These are phyloP conservation scores for Sechiopsis laciniata DNA, from an alignment of 306 rosid species.

Conservation along the genomic window DNA sequence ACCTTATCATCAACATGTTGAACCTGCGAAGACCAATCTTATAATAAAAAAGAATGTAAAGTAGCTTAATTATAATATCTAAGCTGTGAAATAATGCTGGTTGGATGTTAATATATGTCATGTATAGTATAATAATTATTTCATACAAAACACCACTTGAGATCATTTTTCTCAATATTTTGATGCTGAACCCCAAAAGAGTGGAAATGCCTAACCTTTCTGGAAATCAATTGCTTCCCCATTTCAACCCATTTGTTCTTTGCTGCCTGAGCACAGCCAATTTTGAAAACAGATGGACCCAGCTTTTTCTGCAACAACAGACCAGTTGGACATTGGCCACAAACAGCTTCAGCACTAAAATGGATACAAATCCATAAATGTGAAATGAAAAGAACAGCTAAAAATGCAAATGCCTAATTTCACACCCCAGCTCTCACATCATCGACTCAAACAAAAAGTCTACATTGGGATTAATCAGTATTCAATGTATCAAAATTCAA, in stretches of 20 bases:
- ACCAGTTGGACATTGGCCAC: not conserved
- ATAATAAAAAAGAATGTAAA: not conserved
- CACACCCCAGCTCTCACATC: not conserved
- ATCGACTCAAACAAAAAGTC: not conserved
- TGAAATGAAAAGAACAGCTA: not conserved
- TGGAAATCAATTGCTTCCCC: conserved; percentile 60
- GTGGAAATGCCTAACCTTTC: conserved; percentile 42
- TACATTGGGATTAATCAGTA: not conserved
- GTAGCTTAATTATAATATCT: not conserved
- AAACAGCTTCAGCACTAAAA: conserved; percentile 14
- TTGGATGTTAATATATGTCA: not conserved
- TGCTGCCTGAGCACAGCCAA: conserved; percentile 74
- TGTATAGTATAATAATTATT: not conserved
- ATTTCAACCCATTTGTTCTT: conserved; percentile 83
- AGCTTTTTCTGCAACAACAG: conserved; percentile 60
- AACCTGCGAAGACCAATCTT: conserved; percentile 38
- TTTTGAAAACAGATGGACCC: conserved; percentile 51
- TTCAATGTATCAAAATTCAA: not conserved
- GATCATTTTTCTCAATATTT: not conserved
- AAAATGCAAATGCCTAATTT: not conserved
- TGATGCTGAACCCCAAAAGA: not conserved
- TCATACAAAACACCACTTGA: not conserved
- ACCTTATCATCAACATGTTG: conserved; percentile 62
- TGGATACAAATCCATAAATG: not conserved
- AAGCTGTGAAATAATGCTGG: not conserved